A percentile compares a stretch with the other conserved stretches of the same genome.
Conservation (phyloP, 2,329 filamentous ascomycete species). For the Aspergillus nomiae region DNA sequence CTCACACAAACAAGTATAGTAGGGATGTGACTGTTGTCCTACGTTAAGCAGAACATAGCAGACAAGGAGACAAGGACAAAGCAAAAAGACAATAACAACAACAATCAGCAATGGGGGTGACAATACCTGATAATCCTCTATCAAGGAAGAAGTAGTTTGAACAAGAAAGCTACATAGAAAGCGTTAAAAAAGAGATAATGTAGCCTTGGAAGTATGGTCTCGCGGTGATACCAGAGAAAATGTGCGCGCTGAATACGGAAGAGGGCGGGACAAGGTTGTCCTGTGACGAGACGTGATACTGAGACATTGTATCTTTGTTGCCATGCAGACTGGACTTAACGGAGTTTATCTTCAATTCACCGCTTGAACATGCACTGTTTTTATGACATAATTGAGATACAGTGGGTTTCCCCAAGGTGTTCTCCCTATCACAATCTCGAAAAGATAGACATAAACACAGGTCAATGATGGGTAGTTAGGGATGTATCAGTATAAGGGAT, state of each 20-base stretch:
- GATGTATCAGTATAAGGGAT: neutral
- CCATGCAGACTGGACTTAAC: neutral
- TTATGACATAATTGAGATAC: neutral
- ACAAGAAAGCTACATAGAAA: neutral
- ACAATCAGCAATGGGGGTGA: neutral
- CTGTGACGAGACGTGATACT: neutral
- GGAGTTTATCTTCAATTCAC: neutral
- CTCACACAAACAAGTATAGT: neutral
- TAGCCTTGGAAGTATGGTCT: neutral
- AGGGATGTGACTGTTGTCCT: neutral
- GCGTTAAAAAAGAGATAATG: neutral
- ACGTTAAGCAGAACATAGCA: neutral
- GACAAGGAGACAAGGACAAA: neutral
- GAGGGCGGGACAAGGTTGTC: neutral
- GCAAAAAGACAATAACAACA: neutral
- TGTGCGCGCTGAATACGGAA: neutral
- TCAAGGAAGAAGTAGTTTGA: neutral
- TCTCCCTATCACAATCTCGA: neutral
- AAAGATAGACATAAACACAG: neutral
- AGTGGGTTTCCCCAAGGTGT: neutral
- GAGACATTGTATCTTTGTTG: neutral
- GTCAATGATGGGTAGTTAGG: neutral
- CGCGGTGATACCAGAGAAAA: neutral
- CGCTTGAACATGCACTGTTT: neutral
- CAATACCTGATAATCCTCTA: neutral